Evolutionary conservation across 768 basidiomycete genomes (phyloP), one percentile per base, ranked within the genome.

Genomic region (Cystoderma amianthinum): DNA sequence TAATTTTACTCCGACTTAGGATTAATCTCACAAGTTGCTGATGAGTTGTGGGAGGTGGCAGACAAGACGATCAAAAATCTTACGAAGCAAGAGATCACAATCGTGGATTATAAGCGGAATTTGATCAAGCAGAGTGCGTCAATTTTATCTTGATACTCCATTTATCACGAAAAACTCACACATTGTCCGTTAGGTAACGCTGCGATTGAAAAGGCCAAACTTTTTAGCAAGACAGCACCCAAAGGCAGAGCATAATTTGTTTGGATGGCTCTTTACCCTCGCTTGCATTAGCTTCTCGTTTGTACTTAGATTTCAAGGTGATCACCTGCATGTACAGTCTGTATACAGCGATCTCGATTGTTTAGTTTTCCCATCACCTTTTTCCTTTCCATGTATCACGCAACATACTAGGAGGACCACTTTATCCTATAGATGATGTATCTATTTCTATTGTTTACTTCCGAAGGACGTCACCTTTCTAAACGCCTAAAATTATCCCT

Each of bases 21-120:
- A 54, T 80, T 98, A 49, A 97, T 98, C 63, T 86, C 85, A 38
- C 94, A 98, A 68, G 95, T 99, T 25, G 96, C 95, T 28, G 89
- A 98, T 59, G 95, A 98, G 61, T 81, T 99, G 5, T 99, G 96
- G 96, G 96, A 99, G 62, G 96, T 99, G 41, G 90, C 91, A 57
- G 76, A 92, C 60, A 84, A 85, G 65, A 91, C 88, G 57, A 92
- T 99, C 60, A 76, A 76, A 61, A 96, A 97, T 65, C 65, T 99
- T 47, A 87, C 93, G 18, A 93, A 85, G 69, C 71, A 79, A 52
- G 93, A 91, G 49, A 91, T 97, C 57, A 82, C 78, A 38, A 97
- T 98, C 57, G 67, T 86, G 22, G 87, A 93, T 61, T 98, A 97
- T 73, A 98, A 98, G 76, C 83, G 76, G 66, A 78, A 79, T 45